Evolutionary conservation across 192 early-diverging fungal species (phyloP), one percentile per base, ranked within the genome.

Genomic region (Entomortierella beljakovae): DNA sequence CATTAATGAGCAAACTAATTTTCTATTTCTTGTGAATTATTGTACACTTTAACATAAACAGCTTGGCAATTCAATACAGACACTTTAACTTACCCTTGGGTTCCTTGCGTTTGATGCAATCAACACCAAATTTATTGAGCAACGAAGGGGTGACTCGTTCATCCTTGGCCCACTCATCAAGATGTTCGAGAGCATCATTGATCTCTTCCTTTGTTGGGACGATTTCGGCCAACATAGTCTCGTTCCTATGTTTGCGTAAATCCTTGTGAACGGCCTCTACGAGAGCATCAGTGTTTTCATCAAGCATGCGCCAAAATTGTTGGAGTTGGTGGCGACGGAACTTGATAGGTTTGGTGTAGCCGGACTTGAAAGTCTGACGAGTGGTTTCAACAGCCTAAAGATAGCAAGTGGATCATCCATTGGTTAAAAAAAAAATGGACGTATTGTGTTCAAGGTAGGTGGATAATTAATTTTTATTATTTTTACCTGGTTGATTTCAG

Each of bases 61-160:
- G n/a, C n/a, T n/a, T n/a, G n/a, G n/a, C n/a, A n/a, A n/a, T n/a
- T n/a, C 87, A 70, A n/a, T 88, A 90, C 57, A 96, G 87, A 56
- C 94, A 79, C 55, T 92, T 75, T 15, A 88, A 90, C 29, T 90
- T 85, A 67, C 96, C 96, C 61, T 91, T 86, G 3, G 97, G 95
- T 34, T 94, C 93, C 60, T 85, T 88, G 64, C 92, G 90, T 57
- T 88, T 81, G 46, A 85, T 68, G 29, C 81, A 68, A 15, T 56
- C 71, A 71, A 84, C 83, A 25, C 88, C 52, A 49, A 88, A 15
- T 32, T 81, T 31, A 56, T 90, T 85, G n/a, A 84, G 59, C 23
- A 85, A 70, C 6, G 75, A 56, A 57, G 88, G 86, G 52, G 68
- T 54, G 54, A 82, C 69, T 28, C 72, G 43, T 15, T 87, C 83